Evolutionary conservation across 2,329 filamentous ascomycete species (phyloP).

Genomic region (Monilinia aucupariae): DNA sequence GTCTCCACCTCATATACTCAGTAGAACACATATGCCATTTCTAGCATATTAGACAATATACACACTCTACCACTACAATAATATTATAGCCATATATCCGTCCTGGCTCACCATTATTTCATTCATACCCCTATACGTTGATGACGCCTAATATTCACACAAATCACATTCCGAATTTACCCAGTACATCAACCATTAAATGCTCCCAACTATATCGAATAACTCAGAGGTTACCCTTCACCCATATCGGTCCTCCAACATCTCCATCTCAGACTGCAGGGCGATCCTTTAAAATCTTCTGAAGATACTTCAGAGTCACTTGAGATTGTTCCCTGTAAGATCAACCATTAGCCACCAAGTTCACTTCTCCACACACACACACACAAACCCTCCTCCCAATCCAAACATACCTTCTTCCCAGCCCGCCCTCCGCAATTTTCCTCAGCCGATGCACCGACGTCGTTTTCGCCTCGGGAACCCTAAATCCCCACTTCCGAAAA

Average conservation of each 20-base stretch:
- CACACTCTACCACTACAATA: too few relatives aligned
- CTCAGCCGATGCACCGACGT: background rate
- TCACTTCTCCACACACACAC: background rate
- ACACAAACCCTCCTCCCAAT: background rate
- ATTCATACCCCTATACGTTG: background rate
- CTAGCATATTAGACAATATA: too few relatives aligned
- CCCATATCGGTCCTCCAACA: background rate
- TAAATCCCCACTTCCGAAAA: background rate
- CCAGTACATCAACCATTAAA: background rate
- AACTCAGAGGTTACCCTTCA: background rate
- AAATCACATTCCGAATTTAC: background rate
- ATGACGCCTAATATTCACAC: background rate
- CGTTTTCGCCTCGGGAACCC: background rate
- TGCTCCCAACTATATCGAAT: background rate
- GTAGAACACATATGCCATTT: too few relatives aligned
- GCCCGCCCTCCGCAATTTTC: background rate
- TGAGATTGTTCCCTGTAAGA: background rate
- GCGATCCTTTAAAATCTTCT: background rate
- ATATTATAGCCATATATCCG: background rate
- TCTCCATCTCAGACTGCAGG: background rate
- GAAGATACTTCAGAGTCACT: background rate
- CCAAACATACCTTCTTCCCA: background rate
- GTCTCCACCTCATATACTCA: too few relatives aligned
- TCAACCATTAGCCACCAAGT: background rate
- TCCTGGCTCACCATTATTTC: background rate